A percentile compares a stretch with the other conserved stretches of the same genome.
phyloP scores from a whole-genome alignment of 805 yeast species.

The Cyberlindnera americana region DNA sequence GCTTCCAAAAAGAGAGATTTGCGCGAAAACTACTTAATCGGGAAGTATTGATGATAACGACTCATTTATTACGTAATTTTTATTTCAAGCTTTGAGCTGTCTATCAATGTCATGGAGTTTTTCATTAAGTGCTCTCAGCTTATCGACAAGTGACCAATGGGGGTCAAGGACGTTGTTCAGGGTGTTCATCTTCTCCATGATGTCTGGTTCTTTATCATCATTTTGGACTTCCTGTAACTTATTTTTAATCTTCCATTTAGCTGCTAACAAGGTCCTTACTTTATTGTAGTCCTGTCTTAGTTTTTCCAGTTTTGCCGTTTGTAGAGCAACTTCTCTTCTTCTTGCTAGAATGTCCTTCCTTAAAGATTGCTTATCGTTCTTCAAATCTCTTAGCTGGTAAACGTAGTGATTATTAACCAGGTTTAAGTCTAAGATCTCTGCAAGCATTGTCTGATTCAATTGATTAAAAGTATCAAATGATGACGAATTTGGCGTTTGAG shows the following conservation, averaged over 20 bases:
- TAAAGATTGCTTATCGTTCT: constrained; percentile 28
- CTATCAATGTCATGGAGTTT: constrained; percentile 10
- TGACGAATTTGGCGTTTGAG: constrained; percentile 6
- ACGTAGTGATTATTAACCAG: constrained; percentile 33
- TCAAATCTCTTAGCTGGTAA: constrained; percentile 29
- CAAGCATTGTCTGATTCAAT: constrained; percentile 29
- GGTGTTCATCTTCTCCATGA: constrained; percentile 25
- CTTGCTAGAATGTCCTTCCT: constrained; percentile 30
- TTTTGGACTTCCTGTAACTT: constrained; percentile 7
- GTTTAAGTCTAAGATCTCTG: constrained; percentile 33
- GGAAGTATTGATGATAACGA: neutral
- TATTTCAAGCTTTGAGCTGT: constrained; percentile 2
- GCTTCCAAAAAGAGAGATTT: neutral
- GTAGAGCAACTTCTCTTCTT: constrained; percentile 27
- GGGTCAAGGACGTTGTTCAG: constrained; percentile 30
- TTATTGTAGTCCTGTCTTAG: constrained; percentile 24
- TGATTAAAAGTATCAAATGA: constrained; percentile 20
- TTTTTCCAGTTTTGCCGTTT: constrained; percentile 26
- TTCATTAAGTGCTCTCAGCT: constrained; percentile 12
- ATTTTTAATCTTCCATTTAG: constrained; percentile 19
- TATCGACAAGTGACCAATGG: constrained; percentile 21
- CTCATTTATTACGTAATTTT: neutral
- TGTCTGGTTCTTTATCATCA: neutral
- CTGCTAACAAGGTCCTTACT: constrained; percentile 17
- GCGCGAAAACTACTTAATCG: neutral